Evolutionary conservation across 2,329 filamentous ascomycete genomes (phyloP), one percentile per base, ranked within the genome.

Genomic region (Botryotinia globosa): DNA sequence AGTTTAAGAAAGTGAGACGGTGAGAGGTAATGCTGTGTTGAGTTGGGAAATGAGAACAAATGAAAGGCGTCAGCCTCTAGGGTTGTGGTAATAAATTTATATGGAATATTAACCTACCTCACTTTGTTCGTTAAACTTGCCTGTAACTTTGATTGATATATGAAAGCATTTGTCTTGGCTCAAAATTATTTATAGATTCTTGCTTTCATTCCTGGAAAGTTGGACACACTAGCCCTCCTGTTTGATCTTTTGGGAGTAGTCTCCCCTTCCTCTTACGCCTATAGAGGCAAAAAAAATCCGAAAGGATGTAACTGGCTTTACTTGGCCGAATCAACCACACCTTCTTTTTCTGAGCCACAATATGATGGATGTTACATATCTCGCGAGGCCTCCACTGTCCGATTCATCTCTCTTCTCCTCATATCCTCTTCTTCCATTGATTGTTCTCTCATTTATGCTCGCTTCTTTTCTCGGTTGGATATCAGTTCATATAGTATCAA

Each of bases 1-100:
- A 74, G 74, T 66, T 64, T 72, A 73, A 79, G 76, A 74, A 79
- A 78, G 69, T 79, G 58, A 74, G 39, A 32, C 51, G 45, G n/a
- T 2, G 1, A 22, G 66, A 16, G 45, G 32, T 29, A n/a, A 8
- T 37, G 16, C 18, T 32, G 5, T 56, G n/a, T 16, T 4, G 6
- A 9, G n/a, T 25, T 4, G 20, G 51, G n/a, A n/a, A 45, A 12
- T 22, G 34, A 37, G 18, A 3, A 56, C 5, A 14, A n/a, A 10
- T 56, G 10, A 44, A 25, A 32, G 3, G 39, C 25, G 4, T 29
- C 9, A 63, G 61, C 8, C 16, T 32, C n/a, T 32, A 44, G 9
- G 42, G n/a, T 20, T 3, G 4, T 29, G 25, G 18, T 14, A 32
- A 44, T 45, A n/a, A 63, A 32, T 45, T 4, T 62, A n/a, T 18